A percentile compares a stretch with the other conserved stretches of the same genome.
These are phyloP conservation scores for Mortierella sp. DNA, from an alignment of 371 early-diverging fungal genomes.

Conservation along the genomic window DNA sequence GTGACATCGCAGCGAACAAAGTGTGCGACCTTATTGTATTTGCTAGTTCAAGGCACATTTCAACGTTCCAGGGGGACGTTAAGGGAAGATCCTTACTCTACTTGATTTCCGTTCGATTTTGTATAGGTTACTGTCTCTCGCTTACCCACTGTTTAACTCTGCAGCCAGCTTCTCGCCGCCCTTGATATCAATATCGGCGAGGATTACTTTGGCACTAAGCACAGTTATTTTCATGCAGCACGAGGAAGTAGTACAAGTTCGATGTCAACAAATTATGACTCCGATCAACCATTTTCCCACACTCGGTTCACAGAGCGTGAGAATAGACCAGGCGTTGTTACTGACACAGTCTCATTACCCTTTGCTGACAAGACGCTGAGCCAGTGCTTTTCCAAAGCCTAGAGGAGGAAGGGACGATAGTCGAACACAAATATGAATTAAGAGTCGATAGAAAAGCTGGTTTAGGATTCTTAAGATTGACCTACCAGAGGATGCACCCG, in stretches of 20 bases:
- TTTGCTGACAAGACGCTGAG: neutral
- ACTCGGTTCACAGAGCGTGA: neutral
- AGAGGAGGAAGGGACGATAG: too few species aligned
- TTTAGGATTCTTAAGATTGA: neutral
- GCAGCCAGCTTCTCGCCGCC: neutral
- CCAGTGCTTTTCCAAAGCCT: conserved; percentile 1
- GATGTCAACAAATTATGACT: too few species aligned
- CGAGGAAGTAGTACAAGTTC: too few species aligned
- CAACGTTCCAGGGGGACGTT: neutral
- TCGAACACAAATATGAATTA: too few species aligned
- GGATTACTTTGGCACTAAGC: neutral
- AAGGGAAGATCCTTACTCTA: neutral
- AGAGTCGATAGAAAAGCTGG: too few species aligned
- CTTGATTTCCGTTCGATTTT: neutral
- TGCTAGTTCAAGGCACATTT: neutral
- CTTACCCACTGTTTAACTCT: neutral
- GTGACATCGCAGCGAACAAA: conserved; percentile 3
- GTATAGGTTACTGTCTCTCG: neutral
- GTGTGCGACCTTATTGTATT: neutral
- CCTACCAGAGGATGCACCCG: neutral
- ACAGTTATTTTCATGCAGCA: too few species aligned
- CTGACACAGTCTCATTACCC: neutral
- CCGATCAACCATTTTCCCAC: too few species aligned
- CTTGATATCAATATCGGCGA: conserved; percentile 1
- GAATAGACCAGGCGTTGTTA: neutral